Base-by-base conservation (phyloP, 495 filamentous ascomycete genomes). In the Neurospora terricola region DNA sequence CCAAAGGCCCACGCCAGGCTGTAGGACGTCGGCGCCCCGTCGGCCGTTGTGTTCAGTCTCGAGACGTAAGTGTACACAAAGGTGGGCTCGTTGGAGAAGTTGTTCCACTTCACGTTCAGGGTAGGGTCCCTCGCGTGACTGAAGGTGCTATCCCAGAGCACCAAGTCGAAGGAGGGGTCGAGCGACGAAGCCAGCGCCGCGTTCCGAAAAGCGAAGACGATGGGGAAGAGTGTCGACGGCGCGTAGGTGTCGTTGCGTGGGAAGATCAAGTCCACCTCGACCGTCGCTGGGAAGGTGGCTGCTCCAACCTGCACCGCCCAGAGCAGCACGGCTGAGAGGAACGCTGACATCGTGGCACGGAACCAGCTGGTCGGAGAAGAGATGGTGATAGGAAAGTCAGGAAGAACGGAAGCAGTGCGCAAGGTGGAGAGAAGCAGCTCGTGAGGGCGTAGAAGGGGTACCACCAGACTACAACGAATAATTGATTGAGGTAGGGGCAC, bases 121-220 rank as follows among this genome's bases (percentile, higher is more conserved):
- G 12, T 18, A 27, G 45, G 70, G 72, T 73, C 40, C 37, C 34
- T 73, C 37, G 71, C 27, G 70, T 72, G 71, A 30, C 75, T 43
- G 38, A 66, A 69, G 72, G 77, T 75, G 40, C 14, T 42, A 42
- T 42, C 40, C 45, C 36, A 72, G 27, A 77, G 23, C 48, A 16
- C 11, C 21, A 70, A 75, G 14, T 73, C 11, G 39, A 75, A 48
- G 48, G 38, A 27, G 2, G 71, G 69, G 59, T 72, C 59, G 30
- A 82, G 77, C 27, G 70, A 71, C 38, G 69, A 38, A 21, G 78
- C 79, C 69, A 75, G 73, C 70, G 75, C n/a, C 62, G 78, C 36
- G 74, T 84, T 84, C 69, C 80, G 79, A 36, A 84, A 59, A 4
- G 80, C 83, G 73, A 86, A 84, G 39, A 84, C 74, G 73, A 86